Evolutionary conservation across 2,329 filamentous ascomycete genomes (phyloP).

Genomic region (Biscogniauxia sp.): DNA sequence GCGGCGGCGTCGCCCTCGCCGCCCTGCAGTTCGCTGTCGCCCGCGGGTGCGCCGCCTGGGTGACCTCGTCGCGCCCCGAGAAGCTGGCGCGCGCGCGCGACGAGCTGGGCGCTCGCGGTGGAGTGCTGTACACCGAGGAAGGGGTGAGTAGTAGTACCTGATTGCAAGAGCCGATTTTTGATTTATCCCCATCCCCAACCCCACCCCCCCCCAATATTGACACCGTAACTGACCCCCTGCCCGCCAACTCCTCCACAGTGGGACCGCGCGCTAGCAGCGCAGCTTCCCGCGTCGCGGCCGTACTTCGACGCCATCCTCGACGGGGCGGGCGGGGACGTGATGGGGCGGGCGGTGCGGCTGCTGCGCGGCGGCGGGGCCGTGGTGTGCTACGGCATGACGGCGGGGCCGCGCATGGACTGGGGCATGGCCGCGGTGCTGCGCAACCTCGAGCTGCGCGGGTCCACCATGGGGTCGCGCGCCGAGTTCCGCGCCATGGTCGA

Average conservation of each 20-base stretch:
- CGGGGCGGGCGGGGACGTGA: slow-evolving; percentile 82
- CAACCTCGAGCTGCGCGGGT: slow-evolving; percentile 83
- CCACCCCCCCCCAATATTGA: too few relatives aligned
- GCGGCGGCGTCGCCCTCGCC: slow-evolving; percentile 85
- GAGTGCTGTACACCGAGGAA: slow-evolving; percentile 76
- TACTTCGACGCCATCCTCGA: slow-evolving; percentile 84
- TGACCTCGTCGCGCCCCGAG: slow-evolving; percentile 65
- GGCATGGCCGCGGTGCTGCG: slow-evolving; percentile 78
- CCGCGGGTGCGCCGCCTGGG: slow-evolving; percentile 73
- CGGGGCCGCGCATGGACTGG: slow-evolving; percentile 81
- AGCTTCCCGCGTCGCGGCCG: slow-evolving; percentile 64
- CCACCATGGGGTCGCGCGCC: slow-evolving; percentile 85
- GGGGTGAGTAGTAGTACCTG: slow-evolving; percentile 41
- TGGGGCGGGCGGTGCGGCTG: slow-evolving; percentile 62
- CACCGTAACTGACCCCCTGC: too few relatives aligned
- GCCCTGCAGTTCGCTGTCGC: slow-evolving; percentile 76
- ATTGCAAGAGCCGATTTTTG: too few relatives aligned
- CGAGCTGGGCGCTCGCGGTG: slow-evolving; percentile 72
- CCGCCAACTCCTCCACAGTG: too few relatives aligned
- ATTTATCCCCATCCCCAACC: too few relatives aligned
- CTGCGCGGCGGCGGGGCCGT: slow-evolving; percentile 84
- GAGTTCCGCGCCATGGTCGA: slow-evolving; percentile 91
- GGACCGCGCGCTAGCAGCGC: slow-evolving; percentile 69
- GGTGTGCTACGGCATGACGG: slow-evolving; percentile 87
- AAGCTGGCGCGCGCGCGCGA: slow-evolving; percentile 72